Conservation (phyloP, 352 stramenopile species). For the Pythium folliculosum region DNA sequence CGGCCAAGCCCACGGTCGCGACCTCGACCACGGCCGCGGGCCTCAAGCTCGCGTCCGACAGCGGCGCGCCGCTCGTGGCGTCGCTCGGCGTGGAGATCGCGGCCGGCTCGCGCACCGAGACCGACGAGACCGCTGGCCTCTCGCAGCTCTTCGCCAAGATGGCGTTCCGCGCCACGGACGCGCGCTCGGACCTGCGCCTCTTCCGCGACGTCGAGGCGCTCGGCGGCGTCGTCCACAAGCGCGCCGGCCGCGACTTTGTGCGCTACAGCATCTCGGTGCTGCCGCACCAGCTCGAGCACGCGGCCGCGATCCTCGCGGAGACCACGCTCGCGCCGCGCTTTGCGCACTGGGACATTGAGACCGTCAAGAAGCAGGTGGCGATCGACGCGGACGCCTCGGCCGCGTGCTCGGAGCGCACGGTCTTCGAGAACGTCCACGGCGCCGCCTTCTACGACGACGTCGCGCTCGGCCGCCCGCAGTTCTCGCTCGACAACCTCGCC, state of each 20-base stretch:
- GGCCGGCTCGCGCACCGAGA: constrained; percentile 64
- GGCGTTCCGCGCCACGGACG: constrained; percentile 77
- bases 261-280: constrained; percentile 79
- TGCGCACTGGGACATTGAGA: constrained; percentile 74
- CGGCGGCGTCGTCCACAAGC: constrained; percentile 61
- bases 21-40: constrained; percentile 49
- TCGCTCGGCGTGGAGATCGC: constrained; percentile 69
- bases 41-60: constrained; percentile 64
- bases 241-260: constrained; percentile 72
- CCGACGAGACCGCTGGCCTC: constrained; percentile 66
- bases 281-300: constrained; percentile 62
- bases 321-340: constrained; percentile 77
- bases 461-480: constrained; percentile 58
- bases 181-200: constrained; percentile 76
- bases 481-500: constrained; percentile 56
- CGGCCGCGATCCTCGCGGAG: constrained; percentile 78
- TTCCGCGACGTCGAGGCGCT: constrained; percentile 85
- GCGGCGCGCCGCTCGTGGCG: constrained; percentile 44
- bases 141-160: constrained; percentile 84
- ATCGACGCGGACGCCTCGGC: constrained; percentile 52
- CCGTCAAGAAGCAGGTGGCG: constrained; percentile 68
- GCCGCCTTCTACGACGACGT: constrained; percentile 84
- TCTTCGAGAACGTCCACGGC: constrained; percentile 65
- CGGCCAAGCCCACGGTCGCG: constrained; percentile 31
- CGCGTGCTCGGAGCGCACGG: constrained; percentile 40